Percentiles rank a stretch among this genome's conserved stretches.
These are phyloP conservation scores for Penicillium turbatum DNA, from an alignment of 495 filamentous ascomycete species.

Conservation along the genomic window DNA sequence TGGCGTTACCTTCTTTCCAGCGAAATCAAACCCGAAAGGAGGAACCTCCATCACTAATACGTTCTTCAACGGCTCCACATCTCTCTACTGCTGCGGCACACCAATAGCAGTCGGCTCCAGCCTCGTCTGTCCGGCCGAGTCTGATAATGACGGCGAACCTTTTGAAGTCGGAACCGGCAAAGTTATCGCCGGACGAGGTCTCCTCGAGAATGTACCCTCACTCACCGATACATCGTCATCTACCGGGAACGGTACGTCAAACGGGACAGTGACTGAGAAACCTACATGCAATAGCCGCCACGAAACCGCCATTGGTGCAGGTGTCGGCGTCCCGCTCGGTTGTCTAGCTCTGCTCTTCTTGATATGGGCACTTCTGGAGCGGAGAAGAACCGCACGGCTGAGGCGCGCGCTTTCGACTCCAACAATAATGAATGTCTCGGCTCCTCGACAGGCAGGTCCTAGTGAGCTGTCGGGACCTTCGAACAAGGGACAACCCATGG, in stretches of 20 bases:
- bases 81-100: conserved; percentile 1
- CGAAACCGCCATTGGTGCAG: background rate
- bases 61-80: background rate
- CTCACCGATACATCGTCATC: background rate
- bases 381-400: background rate
- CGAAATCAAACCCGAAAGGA: background rate
- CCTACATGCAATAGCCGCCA: background rate
- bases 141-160: background rate
- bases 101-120: background rate
- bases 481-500: background rate
- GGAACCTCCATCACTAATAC: background rate
- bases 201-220: background rate
- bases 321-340: background rate
- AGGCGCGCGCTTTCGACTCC: background rate
- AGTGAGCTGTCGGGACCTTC: background rate
- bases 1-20: background rate
- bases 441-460: background rate
- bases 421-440: background rate
- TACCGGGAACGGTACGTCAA: background rate
- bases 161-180: background rate
- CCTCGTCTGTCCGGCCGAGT: background rate
- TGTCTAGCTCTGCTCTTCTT: background rate
- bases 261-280: background rate
- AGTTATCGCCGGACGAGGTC: background rate
- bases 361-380: background rate